These are phyloP conservation scores for Termitomyces sp. DNA, from an alignment of 1,284 basidiomycete species.

Conservation along the genomic window DNA sequence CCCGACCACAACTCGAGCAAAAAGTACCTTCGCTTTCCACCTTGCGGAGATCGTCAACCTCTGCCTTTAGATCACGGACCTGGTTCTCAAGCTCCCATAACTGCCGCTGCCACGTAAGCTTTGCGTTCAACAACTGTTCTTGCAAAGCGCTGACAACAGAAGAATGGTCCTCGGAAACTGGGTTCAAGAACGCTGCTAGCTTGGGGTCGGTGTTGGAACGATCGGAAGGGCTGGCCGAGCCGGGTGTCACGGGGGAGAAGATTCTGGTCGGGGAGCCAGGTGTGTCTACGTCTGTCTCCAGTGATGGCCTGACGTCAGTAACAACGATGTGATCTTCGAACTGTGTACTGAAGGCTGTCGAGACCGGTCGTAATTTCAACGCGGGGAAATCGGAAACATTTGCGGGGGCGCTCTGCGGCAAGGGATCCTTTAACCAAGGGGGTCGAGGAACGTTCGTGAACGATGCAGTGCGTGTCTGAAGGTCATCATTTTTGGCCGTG, in stretches of 20 bases:
- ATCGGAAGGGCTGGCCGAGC: slow-evolving; percentile 26
- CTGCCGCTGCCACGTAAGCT: slow-evolving; percentile 64
- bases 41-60: slow-evolving; percentile 53
- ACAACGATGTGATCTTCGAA: slow-evolving; percentile 59
- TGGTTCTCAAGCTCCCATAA: slow-evolving; percentile 73
- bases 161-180: slow-evolving; percentile 40
- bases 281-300: slow-evolving; percentile 43
- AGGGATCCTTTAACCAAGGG: slow-evolving; percentile 24
- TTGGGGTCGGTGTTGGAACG: slow-evolving; percentile 25
- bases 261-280: slow-evolving; percentile 44
- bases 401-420: slow-evolving; percentile 61
- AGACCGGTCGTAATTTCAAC: slow-evolving; percentile 70
- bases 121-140: slow-evolving; percentile 55
- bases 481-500: slow-evolving; percentile 18
- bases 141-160: slow-evolving; percentile 51
- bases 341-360: slow-evolving; percentile 67
- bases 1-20: slow-evolving; percentile 61
- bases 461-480: slow-evolving; percentile 21
- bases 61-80: slow-evolving; percentile 62
- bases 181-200: slow-evolving; percentile 22
- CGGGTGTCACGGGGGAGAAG: slow-evolving; percentile 52
- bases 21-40: slow-evolving; percentile 35
- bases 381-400: slow-evolving; percentile 56
- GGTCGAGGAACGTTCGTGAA: slow-evolving; percentile 16
- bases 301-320: slow-evolving; percentile 32